Evolutionary conservation across 1,284 basidiomycete species (phyloP).

Genomic region (Cryptococcus deneoformans): DNA sequence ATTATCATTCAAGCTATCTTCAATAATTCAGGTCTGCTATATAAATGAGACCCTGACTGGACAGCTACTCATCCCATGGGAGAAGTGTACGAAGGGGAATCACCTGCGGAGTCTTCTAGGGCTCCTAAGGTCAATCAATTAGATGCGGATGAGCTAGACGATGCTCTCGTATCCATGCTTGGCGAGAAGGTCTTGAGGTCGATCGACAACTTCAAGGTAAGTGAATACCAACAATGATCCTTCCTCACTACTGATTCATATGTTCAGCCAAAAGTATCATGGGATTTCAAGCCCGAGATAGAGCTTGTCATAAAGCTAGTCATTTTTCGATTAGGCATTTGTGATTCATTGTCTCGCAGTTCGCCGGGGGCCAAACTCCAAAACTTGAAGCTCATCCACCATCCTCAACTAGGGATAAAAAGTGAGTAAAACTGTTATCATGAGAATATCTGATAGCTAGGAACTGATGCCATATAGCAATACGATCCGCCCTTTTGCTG

Average conservation of each 20-base stretch:
- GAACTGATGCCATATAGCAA: slow-evolving; percentile 13
- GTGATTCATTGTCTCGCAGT: slow-evolving; percentile 62
- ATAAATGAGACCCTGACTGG: no score
- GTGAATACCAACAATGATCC: slow-evolving; percentile 33
- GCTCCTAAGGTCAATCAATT: slow-evolving; percentile 83
- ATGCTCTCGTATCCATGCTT: slow-evolving; percentile 78
- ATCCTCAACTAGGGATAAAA: slow-evolving; percentile 37
- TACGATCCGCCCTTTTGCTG: slow-evolving; percentile 58
- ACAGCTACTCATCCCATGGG: background rate
- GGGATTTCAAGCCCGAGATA: slow-evolving; percentile 77
- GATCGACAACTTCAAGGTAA: slow-evolving; percentile 66
- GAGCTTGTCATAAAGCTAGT: slow-evolving; percentile 69
- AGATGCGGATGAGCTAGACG: slow-evolving; percentile 89
- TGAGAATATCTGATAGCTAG: background rate
- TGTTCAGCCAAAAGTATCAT: slow-evolving; percentile 59
- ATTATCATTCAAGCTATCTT: no score
- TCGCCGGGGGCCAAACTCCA: slow-evolving; percentile 92
- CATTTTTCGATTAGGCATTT: slow-evolving; percentile 81
- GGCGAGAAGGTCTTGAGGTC: slow-evolving; percentile 78
- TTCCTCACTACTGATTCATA: background rate
- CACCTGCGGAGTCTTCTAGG: slow-evolving; percentile 11
- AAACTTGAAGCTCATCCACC: slow-evolving; percentile 58
- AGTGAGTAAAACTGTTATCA: background rate
- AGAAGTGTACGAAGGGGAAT: slow-evolving; percentile 11
- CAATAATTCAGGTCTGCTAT: no score